These are phyloP conservation scores for Aspergillus haitiensis DNA, from an alignment of 495 filamentous ascomycete species.

Conservation along the genomic window DNA sequence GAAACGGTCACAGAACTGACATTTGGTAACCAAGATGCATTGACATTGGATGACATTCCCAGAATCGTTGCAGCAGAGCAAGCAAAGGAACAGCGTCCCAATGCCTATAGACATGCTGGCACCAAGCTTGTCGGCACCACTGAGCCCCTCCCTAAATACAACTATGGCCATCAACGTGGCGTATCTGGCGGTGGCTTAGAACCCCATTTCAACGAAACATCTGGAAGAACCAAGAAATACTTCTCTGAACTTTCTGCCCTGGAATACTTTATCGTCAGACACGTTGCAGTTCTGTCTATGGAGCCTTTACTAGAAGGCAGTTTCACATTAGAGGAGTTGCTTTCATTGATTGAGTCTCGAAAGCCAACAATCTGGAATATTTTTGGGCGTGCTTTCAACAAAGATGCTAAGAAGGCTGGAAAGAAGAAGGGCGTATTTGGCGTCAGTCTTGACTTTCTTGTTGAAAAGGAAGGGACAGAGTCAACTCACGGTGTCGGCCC, in stretches of 20 bases:
- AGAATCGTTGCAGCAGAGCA: conserved; percentile 94
- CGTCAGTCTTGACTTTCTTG: conserved; percentile 75
- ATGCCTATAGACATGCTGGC: conserved; percentile 74
- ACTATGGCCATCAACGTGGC: conserved; percentile 76
- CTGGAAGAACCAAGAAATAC: conserved; percentile 66
- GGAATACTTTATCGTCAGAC: conserved; percentile 95
- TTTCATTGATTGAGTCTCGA: conserved; percentile 88
- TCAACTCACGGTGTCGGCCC: conserved; percentile 95
- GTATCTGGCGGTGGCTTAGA: conserved; percentile 66
- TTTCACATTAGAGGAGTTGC: conserved; percentile 92
- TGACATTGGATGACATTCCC: conserved; percentile 97
- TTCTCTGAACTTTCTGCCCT: conserved; percentile 95
- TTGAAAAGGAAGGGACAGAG: conserved; percentile 92
- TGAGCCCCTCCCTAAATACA: conserved; percentile 66
- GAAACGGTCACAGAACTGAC: conserved; percentile 74
- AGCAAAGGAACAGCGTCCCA: conserved; percentile 86
- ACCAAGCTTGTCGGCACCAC: conserved; percentile 64
- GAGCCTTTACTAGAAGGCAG: conserved; percentile 86
- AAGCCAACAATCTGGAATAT: conserved; percentile 97
- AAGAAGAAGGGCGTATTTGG: conserved; percentile 97
- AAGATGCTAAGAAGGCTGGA: conserved; percentile 71
- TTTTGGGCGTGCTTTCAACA: conserved; percentile 90
- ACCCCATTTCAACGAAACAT: conserved; percentile 29
- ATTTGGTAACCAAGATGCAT: conserved; percentile 84
- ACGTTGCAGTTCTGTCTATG: conserved; percentile 94